Base-by-base conservation (phyloP, 306 rosid genomes). In the Castanospermum australe region DNA sequence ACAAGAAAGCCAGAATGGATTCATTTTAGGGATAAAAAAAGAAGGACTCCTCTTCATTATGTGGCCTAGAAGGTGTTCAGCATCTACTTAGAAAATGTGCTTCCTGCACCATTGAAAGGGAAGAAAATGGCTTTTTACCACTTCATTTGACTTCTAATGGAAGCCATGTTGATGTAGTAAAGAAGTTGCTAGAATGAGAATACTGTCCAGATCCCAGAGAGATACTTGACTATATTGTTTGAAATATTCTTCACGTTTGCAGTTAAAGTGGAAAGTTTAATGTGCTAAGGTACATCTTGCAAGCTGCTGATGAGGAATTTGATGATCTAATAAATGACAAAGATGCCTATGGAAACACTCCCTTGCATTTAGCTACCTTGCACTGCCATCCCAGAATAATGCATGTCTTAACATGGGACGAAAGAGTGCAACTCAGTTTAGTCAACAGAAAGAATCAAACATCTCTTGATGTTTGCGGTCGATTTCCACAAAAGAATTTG, bases 1-100 rank as follows among this genome's bases (percentile, higher is more conserved):
- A 21, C 0, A 0, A 42, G 0, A 30, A 42, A 25, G 17, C 35
- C 1, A 2, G 25, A 5, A 8, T 74, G 69, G 79, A n/a, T 74
- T 12, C 32, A 74, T 5, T 42, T 17, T 2, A 59, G 0, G 21
- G 66, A 59, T 25, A 0, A 2, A 0, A 4, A 73, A 9, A 59
- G 45, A 42, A 25, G 45, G 20, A 24, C 24, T 41, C 57, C 79
- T 39, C 42, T 74, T 25, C 69, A 57, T 33, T 28, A 42, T 60
- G 69, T 69, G 2, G 68, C 79, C 30, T 44, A n/a, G n/a, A 75
- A 10, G 79, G 70, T 30, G 79, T 75, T 5, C 11, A 33, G 11
- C 5, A 0, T 3, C 33, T 75, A 14, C 14, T 28, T 25, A 2
- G 5, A 2, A 10, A n/a, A 8, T 59, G 79, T 74, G 5, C 4